These are phyloP conservation scores for Syncephalastrum racemosum DNA, from an alignment of 371 early-diverging fungal genomes.

Conservation along the genomic window DNA sequence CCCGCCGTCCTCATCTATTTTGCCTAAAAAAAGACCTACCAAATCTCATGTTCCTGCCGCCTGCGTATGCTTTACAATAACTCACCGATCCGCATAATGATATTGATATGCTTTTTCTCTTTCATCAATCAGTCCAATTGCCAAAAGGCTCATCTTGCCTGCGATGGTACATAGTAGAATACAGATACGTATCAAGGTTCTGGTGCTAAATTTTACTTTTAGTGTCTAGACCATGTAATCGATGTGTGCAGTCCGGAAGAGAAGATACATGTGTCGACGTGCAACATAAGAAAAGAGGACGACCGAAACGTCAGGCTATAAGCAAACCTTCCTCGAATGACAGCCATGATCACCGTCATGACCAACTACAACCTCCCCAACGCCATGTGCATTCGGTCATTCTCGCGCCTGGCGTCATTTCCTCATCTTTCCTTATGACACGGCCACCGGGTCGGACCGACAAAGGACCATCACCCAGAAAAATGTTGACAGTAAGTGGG, in stretches of 20 bases:
- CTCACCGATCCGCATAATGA: background rate
- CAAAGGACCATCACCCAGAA: background rate
- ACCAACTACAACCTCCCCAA: background rate
- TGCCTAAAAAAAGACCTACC: conserved; percentile 14
- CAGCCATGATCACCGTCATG: background rate
- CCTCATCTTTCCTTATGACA: conserved; percentile 5
- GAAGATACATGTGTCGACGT: conserved; percentile 75
- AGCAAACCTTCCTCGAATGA: conserved; percentile 23
- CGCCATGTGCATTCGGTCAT: background rate
- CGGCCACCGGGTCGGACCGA: conserved; percentile 6
- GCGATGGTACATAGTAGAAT: conserved; percentile 35
- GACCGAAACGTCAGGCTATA: conserved; percentile 63
- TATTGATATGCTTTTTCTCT: background rate
- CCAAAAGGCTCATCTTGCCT: conserved; percentile 50
- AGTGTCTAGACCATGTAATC: conserved; percentile 75
- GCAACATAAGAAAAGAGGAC: conserved; percentile 79
- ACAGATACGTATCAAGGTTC: background rate
- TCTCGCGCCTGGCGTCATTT: background rate
- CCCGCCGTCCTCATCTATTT: background rate
- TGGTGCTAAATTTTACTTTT: background rate
- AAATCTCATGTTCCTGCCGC: conserved; percentile 23
- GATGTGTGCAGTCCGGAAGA: conserved; percentile 69
- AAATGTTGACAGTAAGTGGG: conserved; percentile 11
- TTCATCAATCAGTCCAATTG: conserved; percentile 33
- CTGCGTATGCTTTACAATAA: conserved; percentile 11